These are phyloP conservation scores for Capillidium rhysosporum DNA, from an alignment of 371 early-diverging fungal genomes.

Conservation along the genomic window DNA sequence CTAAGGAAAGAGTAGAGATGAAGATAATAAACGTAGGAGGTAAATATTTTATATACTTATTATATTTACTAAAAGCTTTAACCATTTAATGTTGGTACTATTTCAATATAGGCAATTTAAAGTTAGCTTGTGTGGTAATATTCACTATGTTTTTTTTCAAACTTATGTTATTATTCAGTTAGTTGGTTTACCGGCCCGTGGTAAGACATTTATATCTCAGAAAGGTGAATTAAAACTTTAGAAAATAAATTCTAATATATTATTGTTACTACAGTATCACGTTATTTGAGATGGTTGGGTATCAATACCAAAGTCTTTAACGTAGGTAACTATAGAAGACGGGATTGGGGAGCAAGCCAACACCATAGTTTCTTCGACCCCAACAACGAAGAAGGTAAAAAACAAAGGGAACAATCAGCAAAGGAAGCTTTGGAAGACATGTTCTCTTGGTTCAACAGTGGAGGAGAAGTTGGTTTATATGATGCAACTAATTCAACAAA, in stretches of 20 bases:
- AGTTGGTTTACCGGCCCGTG: slow-evolving; percentile 74
- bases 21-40: slow-evolving; percentile 5
- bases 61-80: too few relatives aligned
- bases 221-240: slow-evolving; percentile 37
- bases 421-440: slow-evolving; percentile 69
- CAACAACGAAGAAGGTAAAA: slow-evolving; percentile 40
- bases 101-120: background rate
- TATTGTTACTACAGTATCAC: slow-evolving; percentile 35
- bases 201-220: slow-evolving; percentile 77
- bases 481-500: slow-evolving; percentile 93
- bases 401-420: slow-evolving; percentile 61
- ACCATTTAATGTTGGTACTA: too few relatives aligned
- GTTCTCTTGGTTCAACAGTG: slow-evolving; percentile 68
- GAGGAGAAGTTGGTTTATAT: slow-evolving; percentile 71
- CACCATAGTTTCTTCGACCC: slow-evolving; percentile 83
- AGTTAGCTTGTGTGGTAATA: slow-evolving; percentile 6
- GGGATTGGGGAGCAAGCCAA: slow-evolving; percentile 58
- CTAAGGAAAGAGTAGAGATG: background rate
- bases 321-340: slow-evolving; percentile 89
- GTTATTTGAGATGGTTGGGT: slow-evolving; percentile 91
- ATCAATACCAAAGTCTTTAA: slow-evolving; percentile 85
- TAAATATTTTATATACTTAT: background rate
- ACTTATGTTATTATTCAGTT: slow-evolving; percentile 35
- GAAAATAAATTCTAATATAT: background rate
- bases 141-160: background rate